Percentiles rank a stretch among this genome's conserved stretches.
phyloP scores from a whole-genome alignment of 768 basidiomycete species.

The Rossbeevera mucosa region DNA sequence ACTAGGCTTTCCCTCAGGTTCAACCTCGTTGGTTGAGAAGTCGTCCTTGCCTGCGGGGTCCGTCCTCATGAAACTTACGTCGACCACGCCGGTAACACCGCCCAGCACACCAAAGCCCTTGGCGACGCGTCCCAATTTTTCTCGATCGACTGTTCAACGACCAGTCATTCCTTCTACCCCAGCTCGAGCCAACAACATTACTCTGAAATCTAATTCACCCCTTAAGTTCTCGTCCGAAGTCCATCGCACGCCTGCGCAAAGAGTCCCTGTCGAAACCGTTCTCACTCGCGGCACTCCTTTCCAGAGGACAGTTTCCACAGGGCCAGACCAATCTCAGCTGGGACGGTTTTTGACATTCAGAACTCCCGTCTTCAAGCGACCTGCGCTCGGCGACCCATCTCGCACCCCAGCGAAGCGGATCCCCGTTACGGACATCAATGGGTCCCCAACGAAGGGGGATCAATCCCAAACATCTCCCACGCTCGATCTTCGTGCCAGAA shows the following conservation, averaged over 20 bases:
- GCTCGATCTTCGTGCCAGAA: conserved; percentile 25
- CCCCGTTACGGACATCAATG: conserved; percentile 24
- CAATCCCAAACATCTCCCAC: conserved; percentile 13
- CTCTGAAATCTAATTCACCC: conserved; percentile 23
- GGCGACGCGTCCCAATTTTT: conserved; percentile 14
- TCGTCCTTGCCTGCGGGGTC: conserved; percentile 5
- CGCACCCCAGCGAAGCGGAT: conserved; percentile 35
- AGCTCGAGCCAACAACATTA: conserved; percentile 14
- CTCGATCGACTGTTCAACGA: conserved; percentile 21
- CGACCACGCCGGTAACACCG: conserved; percentile 17
- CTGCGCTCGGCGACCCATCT: conserved; percentile 34
- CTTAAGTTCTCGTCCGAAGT: conserved; percentile 32
- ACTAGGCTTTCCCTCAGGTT: conserved; percentile 28
- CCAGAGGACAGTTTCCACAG: conserved; percentile 36
- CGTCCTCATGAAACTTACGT: conserved; percentile 10
- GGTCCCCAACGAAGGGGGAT: conserved; percentile 23
- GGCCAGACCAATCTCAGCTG: conserved; percentile 18
- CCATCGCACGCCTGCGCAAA: conserved; percentile 58
- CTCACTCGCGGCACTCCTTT: conserved; percentile 48
- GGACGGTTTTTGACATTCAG: conserved; percentile 12
- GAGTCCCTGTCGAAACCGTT: conserved; percentile 54
- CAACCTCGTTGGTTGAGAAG: conserved; percentile 15
- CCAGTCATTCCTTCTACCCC: conserved; percentile 30
- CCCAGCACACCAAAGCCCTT: conserved; percentile 12
- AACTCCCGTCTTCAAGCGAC: conserved; percentile 40